Evolutionary conservation across 768 basidiomycete species (phyloP).

Genomic region (Obba rivulosa): DNA sequence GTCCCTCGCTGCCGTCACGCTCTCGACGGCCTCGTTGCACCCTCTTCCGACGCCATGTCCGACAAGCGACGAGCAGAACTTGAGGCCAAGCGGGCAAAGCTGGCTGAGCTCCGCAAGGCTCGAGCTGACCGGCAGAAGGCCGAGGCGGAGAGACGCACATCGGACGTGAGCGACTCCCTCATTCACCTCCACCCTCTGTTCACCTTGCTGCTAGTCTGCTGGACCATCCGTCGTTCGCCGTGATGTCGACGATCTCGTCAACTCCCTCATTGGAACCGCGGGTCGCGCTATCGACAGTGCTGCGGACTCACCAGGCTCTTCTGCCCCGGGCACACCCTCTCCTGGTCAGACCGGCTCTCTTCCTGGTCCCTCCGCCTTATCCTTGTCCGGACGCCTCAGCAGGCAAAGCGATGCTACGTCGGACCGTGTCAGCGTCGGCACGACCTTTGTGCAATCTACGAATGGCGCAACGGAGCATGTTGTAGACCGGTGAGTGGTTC

Average conservation of each 20-base stretch:
- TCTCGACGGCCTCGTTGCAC: conserved; percentile 1
- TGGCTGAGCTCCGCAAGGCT: conserved; percentile 77
- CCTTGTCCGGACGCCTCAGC: conserved; percentile 59
- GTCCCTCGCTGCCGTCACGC: conserved; percentile 3
- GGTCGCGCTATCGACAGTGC: conserved; percentile 48
- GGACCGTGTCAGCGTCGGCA: conserved; percentile 38
- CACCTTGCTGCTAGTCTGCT: conserved; percentile 22
- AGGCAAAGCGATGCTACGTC: conserved; percentile 66
- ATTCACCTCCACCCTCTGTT: background rate
- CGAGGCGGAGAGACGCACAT: conserved; percentile 35
- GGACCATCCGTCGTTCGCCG: conserved; percentile 39
- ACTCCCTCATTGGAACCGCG: conserved; percentile 45
- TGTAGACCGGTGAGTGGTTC: conserved; percentile 53
- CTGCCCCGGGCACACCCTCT: conserved; percentile 67
- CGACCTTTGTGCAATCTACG: conserved; percentile 36
- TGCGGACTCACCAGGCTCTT: conserved; percentile 65
- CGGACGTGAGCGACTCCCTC: conserved; percentile 7
- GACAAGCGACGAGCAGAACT: conserved; percentile 78
- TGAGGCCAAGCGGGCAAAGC: conserved; percentile 83
- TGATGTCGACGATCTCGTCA: conserved; percentile 72
- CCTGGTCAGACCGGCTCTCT: conserved; percentile 31
- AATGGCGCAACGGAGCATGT: conserved; percentile 63
- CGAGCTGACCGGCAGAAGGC: conserved; percentile 63
- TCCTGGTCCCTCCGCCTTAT: conserved; percentile 32
- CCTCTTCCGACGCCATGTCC: no score